phyloP scores from a whole-genome alignment of 495 filamentous ascomycete genomes.

The Xylaria palmicola region DNA sequence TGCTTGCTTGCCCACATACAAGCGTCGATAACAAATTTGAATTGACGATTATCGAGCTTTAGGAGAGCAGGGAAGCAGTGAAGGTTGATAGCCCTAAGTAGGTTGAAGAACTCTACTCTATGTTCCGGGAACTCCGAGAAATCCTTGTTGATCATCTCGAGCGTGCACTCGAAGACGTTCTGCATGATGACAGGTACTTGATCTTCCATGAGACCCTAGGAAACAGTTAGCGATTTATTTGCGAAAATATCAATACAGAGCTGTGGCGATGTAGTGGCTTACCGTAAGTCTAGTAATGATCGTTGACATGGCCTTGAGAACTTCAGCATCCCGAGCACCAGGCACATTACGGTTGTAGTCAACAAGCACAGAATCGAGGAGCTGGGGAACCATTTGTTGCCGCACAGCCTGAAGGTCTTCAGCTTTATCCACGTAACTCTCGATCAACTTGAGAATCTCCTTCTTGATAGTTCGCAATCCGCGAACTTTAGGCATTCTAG shows the following conservation, averaged over 20 bases:
- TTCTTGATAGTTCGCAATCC: slow-evolving; percentile 98
- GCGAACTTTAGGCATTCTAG: slow-evolving; percentile 93
- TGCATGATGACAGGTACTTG: slow-evolving; percentile 97
- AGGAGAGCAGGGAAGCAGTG: slow-evolving; percentile 94
- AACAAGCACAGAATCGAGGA: slow-evolving; percentile 90
- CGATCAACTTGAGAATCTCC: slow-evolving; percentile 97
- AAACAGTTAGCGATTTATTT: slow-evolving; percentile 23
- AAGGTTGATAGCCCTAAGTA: slow-evolving; percentile 91
- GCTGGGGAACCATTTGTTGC: slow-evolving; percentile 87
- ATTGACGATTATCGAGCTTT: slow-evolving; percentile 89
- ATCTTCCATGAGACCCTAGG: slow-evolving; percentile 85
- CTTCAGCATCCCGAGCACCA: slow-evolving; percentile 93
- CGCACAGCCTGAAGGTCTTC: slow-evolving; percentile 94
- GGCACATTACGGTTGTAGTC: slow-evolving; percentile 98
- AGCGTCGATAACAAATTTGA: slow-evolving; percentile 99
- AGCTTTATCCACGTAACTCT: slow-evolving; percentile 95
- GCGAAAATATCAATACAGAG: neutral
- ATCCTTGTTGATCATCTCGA: slow-evolving; percentile 99
- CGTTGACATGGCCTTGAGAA: slow-evolving; percentile 94
- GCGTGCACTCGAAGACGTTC: slow-evolving; percentile 95
- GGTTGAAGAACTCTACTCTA: slow-evolving; percentile 96
- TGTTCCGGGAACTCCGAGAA: slow-evolving; percentile 99
- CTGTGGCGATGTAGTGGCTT: slow-evolving; percentile 36
- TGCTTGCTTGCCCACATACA: slow-evolving; percentile 99
- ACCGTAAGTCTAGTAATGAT: slow-evolving; percentile 95